Base-by-base conservation (phyloP, 2,329 filamentous ascomycete species). In the Rutstroemia sp. region DNA sequence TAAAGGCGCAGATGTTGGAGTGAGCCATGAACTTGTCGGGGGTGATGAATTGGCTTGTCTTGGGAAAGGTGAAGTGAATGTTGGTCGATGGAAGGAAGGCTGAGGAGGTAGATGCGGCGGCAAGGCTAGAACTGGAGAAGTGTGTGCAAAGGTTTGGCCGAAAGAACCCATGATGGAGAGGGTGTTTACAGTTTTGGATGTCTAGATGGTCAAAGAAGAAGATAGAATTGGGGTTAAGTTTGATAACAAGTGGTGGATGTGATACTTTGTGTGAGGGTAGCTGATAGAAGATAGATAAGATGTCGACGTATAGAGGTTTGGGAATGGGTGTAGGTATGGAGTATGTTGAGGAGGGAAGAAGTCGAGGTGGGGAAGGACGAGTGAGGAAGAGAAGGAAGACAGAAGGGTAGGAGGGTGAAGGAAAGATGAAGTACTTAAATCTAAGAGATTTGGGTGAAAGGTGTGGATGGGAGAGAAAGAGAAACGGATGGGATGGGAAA, bases 81-180 rank as follows among this genome's bases (percentile, higher is more conserved):
- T 49, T 47, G 62, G 63, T 10, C 51, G 58, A 30, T 59, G 59
- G 38, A 56, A 65, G 34, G 65, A 61, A 58, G 60, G 58, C 57
- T 67, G 64, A 34, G 61, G 64, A 34, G 65, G 62, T 46, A 61
- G 57, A 57, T 68, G 66, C 44, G 66, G 61, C 19, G 59, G 59
- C 27, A 68, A 61, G 52, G 61, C 62, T 21, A 68, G 61, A 55
- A 68, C 41, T 52, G 67, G 65, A 56, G 64, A 65, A 46, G 61
- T 59, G 53, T 57, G 64, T 9, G 59, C 63, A 54, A 61, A 65
- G 39, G 61, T 62, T 52, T 65, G 59, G 56, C 63, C 59, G 61
- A 65, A 67, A 39, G 62, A 66, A 63, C 62, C 53, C 65, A 66
- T 67, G 59, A 47, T 59, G 57, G 30, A 41, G 52, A 45, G 52